Percentiles rank a stretch among this genome's conserved stretches.
phyloP scores from a whole-genome alignment of 106 monocot species.

The Hemerocallis citrina region DNA sequence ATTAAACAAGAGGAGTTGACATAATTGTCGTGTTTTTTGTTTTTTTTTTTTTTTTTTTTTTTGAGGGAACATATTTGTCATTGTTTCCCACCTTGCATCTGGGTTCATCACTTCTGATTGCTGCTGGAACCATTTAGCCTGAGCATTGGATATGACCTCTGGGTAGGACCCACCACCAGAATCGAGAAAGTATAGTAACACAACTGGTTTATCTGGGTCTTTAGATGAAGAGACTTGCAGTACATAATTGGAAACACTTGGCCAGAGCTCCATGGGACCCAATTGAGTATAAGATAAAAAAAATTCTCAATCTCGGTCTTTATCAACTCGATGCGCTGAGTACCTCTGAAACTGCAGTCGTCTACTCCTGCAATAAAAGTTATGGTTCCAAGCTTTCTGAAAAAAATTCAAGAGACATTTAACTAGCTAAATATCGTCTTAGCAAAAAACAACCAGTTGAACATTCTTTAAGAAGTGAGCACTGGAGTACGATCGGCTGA shows the following conservation, averaged over 20 bases:
- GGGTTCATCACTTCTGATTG: slow-evolving; percentile 54
- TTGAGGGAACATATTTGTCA: background rate
- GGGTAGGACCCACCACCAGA: slow-evolving; percentile 94
- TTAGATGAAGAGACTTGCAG: slow-evolving; percentile 51
- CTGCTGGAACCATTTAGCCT: slow-evolving; percentile 55
- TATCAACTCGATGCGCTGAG: slow-evolving; percentile 47
- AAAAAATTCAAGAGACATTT: background rate
- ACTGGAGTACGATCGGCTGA: no score
- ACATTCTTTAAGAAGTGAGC: no score
- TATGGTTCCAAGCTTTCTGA: background rate
- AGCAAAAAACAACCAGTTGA: no score
- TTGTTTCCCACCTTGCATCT: slow-evolving; percentile 30
- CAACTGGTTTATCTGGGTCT: slow-evolving; percentile 20
- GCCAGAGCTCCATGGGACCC: slow-evolving; percentile 76
- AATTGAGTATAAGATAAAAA: slow-evolving; percentile 36
- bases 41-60: no score
- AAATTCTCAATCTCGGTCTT: slow-evolving; percentile 34
- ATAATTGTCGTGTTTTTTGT: no score
- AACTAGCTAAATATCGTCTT: background rate
- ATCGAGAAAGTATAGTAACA: slow-evolving; percentile 75
- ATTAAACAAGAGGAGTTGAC: no score
- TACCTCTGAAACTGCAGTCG: slow-evolving; percentile 62
- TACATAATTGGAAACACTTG: slow-evolving; percentile 75
- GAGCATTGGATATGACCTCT: slow-evolving; percentile 76
- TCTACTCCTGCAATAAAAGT: slow-evolving; percentile 18